phyloP scores from a whole-genome alignment of 164 flowering plant genomes.

The Houttuynia cordata region DNA sequence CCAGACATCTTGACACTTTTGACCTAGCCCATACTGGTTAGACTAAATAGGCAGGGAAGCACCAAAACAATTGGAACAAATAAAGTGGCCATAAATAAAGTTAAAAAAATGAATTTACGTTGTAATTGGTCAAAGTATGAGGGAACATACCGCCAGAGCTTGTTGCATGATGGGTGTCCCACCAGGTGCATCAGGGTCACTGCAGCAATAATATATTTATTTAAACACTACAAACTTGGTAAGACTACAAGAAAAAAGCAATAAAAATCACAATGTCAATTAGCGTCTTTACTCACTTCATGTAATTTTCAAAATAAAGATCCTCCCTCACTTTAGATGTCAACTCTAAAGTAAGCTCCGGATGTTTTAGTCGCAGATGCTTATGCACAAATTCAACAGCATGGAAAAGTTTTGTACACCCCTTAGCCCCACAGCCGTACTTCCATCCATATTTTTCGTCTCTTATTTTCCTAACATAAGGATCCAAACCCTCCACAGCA shows the following conservation, averaged over 20 bases:
- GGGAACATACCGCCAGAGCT: constrained; percentile 43
- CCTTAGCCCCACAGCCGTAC: constrained; percentile 99
- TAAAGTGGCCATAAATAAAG: background rate
- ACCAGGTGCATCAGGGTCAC: constrained; percentile 97
- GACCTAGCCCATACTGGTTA: too few relatives aligned
- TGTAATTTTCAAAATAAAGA: constrained; percentile 85
- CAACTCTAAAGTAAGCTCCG: constrained; percentile 71
- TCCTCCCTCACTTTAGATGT: constrained; percentile 94
- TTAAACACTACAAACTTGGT: background rate
- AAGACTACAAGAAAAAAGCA: background rate
- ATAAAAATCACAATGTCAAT: too few relatives aligned
- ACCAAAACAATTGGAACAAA: background rate
- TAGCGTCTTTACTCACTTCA: constrained; percentile 46
- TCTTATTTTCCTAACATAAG: constrained; percentile 85
- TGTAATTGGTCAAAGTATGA: background rate
- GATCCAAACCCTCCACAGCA: constrained; percentile 78
- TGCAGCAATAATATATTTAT: constrained; percentile 17
- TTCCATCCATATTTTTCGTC: constrained; percentile 99
- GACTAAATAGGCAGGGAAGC: too few relatives aligned
- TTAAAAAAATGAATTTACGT: background rate
- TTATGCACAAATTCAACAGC: constrained; percentile 97
- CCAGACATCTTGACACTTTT: too few relatives aligned
- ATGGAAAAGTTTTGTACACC: constrained; percentile 98
- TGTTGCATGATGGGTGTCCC: constrained; percentile 92
- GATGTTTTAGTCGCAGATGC: constrained; percentile 89